These are phyloP conservation scores for Colletotrichum destructivum DNA, from an alignment of 2,329 filamentous ascomycete species.

Conservation along the genomic window DNA sequence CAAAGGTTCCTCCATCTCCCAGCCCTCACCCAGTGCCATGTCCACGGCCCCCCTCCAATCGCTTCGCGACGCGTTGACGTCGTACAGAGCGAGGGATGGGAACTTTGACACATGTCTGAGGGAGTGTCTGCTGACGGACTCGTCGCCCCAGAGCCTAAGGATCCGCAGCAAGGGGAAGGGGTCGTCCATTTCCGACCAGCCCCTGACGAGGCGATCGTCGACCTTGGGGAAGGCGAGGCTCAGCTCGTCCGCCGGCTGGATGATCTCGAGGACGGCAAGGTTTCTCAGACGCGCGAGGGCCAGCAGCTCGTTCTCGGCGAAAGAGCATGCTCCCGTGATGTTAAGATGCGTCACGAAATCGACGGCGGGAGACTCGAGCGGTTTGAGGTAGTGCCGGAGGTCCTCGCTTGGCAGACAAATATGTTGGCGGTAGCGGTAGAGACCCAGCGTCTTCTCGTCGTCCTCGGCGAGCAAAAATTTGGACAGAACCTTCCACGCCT, in stretches of 20 bases:
- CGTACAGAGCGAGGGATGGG: constrained; percentile 62
- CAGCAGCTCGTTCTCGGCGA: constrained; percentile 57
- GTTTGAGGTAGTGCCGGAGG: constrained; percentile 55
- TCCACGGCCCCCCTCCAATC: constrained; percentile 54
- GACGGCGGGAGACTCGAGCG: constrained; percentile 53
- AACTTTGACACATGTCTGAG: constrained; percentile 59
- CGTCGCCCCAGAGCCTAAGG: constrained; percentile 61
- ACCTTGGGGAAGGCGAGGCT: constrained; percentile 54
- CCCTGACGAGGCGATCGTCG: constrained; percentile 62
- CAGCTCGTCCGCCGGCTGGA: constrained; percentile 54
- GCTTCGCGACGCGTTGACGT: constrained; percentile 54
- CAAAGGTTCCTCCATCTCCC: constrained; percentile 50
- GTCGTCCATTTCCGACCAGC: constrained; percentile 58
- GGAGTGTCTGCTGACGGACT: constrained; percentile 56
- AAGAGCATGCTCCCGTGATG: constrained; percentile 55
- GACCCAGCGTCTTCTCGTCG: constrained; percentile 53
- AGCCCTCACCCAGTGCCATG: constrained; percentile 50
- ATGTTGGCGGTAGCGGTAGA: constrained; percentile 58
- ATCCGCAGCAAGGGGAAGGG: constrained; percentile 65
- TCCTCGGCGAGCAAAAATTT: constrained; percentile 51
- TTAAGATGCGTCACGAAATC: constrained; percentile 60
- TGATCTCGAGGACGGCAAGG: constrained; percentile 63
- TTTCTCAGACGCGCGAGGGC: constrained; percentile 60
- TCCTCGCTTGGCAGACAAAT: constrained; percentile 54
- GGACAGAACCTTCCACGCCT: constrained; percentile 59